Evolutionary conservation across 306 rosid species (phyloP).

Genomic region (Vigna trinervia): DNA sequence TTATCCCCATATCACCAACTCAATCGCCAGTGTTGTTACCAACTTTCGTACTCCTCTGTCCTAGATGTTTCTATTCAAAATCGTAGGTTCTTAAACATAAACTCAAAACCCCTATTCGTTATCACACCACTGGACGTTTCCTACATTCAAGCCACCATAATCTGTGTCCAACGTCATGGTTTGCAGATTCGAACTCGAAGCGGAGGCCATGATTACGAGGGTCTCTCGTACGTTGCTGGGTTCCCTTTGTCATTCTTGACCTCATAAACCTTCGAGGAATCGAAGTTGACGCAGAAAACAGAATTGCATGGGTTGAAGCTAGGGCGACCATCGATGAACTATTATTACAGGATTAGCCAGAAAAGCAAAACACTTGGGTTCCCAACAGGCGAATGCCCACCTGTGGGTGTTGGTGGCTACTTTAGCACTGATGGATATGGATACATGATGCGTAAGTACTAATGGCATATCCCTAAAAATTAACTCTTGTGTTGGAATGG

Average conservation of each 20-base stretch:
- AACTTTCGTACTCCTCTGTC: constrained; percentile 51
- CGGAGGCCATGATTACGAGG: constrained; percentile 66
- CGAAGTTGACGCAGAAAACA: constrained; percentile 41
- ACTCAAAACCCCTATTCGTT: constrained; percentile 30
- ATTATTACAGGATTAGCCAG: constrained; percentile 11
- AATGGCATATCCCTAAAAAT: too few relatives aligned
- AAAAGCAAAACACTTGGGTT: constrained; percentile 37
- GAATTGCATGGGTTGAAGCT: constrained; percentile 43
- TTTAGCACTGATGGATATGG: constrained; percentile 77
- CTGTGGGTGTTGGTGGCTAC: constrained; percentile 68
- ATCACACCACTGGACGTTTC: constrained; percentile 44
- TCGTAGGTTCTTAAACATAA: constrained; percentile 52
- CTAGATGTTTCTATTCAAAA: constrained; percentile 44
- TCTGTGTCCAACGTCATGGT: constrained; percentile 56
- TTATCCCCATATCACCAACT: constrained; percentile 42
- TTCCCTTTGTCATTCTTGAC: constrained; percentile 56
- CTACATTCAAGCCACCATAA: constrained; percentile 60
- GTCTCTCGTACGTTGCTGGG: constrained; percentile 58
- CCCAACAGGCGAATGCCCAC: constrained; percentile 68
- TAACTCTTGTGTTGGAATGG: too few relatives aligned
- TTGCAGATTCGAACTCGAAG: constrained; percentile 61
- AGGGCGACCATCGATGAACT: constrained; percentile 44
- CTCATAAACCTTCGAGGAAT: constrained; percentile 58
- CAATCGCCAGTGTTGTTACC: constrained; percentile 48
- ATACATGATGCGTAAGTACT: constrained; percentile 59